Conservation (phyloP, 148 eudicot species). For the Fagopyrum homotropicum region DNA sequence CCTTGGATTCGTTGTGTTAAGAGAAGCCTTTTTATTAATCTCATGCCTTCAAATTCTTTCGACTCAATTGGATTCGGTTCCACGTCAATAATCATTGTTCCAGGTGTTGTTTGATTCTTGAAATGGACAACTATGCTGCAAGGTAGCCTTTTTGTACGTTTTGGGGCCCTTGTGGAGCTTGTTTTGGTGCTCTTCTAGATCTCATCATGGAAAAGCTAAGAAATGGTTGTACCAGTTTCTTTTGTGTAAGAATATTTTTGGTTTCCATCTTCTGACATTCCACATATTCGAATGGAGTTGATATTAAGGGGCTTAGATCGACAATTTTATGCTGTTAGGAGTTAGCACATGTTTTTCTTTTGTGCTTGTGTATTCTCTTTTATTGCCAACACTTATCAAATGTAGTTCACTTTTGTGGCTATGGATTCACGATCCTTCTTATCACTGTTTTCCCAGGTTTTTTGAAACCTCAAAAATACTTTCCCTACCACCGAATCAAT, state of each 20-base stretch:
- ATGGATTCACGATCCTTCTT: not conserved
- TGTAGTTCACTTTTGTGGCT: not conserved
- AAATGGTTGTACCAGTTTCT: slow-evolving; percentile 34
- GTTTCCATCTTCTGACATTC: not conserved
- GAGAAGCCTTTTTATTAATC: not conserved
- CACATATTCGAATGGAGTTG: not conserved
- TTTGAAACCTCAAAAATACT: not conserved
- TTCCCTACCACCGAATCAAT: not conserved
- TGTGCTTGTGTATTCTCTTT: not conserved
- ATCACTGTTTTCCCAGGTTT: not conserved
- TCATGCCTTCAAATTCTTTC: slow-evolving; percentile 15
- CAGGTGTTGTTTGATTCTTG: slow-evolving; percentile 39
- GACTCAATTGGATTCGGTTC: slow-evolving; percentile 2
- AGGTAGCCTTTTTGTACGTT: slow-evolving; percentile 31
- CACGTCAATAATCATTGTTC: slow-evolving; percentile 2
- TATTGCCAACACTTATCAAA: not conserved
- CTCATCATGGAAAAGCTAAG: slow-evolving; percentile 40
- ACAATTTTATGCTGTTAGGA: not conserved
- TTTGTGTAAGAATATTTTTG: slow-evolving; percentile 37
- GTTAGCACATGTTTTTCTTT: not conserved
- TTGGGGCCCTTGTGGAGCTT: slow-evolving; percentile 24
- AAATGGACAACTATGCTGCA: slow-evolving; percentile 25
- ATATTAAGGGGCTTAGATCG: not conserved
- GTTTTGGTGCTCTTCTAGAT: slow-evolving; percentile 28
- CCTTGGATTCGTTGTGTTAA: slow-evolving; percentile 12